A percentile compares a stretch with the other conserved stretches of the same genome.
Conservation (phyloP, 495 filamentous ascomycete species). For the Xylaria nigripes region DNA sequence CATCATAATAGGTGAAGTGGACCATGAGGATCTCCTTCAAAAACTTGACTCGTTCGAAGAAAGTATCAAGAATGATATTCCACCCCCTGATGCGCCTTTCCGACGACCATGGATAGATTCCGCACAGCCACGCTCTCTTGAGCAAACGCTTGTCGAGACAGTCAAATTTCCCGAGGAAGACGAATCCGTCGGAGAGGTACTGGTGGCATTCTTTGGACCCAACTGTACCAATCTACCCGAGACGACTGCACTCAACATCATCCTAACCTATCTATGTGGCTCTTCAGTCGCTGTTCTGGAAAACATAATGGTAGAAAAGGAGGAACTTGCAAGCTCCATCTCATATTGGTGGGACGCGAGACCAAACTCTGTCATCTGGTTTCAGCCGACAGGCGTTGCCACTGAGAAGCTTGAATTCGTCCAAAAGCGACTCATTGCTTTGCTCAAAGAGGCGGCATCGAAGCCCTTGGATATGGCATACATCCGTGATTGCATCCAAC, state of each 20-base stretch:
- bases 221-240: constrained; percentile 55
- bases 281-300: constrained; percentile 89
- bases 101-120: constrained; percentile 86
- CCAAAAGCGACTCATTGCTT: constrained; percentile 74
- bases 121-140: constrained; percentile 59
- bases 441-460: constrained; percentile 68
- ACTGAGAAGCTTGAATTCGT: constrained; percentile 78
- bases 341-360: constrained; percentile 65
- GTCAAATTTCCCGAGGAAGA: constrained; percentile 96
- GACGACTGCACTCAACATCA: constrained; percentile 62
- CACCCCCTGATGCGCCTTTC: constrained; percentile 64
- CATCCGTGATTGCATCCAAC: constrained; percentile 71
- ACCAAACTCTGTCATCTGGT: constrained; percentile 73
- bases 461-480: constrained; percentile 84
- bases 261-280: constrained; percentile 77
- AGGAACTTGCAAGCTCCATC: constrained; percentile 80
- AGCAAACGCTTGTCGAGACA: constrained; percentile 59
- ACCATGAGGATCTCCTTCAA: constrained; percentile 68
- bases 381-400: constrained; percentile 74
- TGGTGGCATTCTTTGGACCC: constrained; percentile 79
- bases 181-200: constrained; percentile 79
- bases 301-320: constrained; percentile 86
- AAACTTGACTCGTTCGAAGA: constrained; percentile 85
- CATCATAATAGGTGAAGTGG: constrained; percentile 80
- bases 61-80: constrained; percentile 72